Conservation (phyloP, 495 filamentous ascomycete genomes). For the Podospora pseudocomata region DNA sequence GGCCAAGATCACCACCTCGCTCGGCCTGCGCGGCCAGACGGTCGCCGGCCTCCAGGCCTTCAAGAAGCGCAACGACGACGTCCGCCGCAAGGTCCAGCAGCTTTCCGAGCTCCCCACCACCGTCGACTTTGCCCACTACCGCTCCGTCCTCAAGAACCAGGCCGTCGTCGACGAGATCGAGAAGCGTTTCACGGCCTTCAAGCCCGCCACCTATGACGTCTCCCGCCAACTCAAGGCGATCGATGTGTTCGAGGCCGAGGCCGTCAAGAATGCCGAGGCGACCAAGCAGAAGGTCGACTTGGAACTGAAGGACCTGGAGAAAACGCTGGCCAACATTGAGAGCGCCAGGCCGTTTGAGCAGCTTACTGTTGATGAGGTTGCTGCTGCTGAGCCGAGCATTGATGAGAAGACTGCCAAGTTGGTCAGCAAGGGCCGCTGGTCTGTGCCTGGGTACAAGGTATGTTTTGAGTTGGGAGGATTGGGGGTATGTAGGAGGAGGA, state of each 20-base stretch:
- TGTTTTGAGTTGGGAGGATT: constrained; percentile 27
- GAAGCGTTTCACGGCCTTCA: constrained; percentile 83
- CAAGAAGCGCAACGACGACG: constrained; percentile 99
- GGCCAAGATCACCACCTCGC: constrained; percentile 82
- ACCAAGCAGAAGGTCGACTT: constrained; percentile 92
- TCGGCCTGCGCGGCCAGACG: constrained; percentile 94
- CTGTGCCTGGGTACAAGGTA: constrained; percentile 97
- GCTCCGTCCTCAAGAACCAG: constrained; percentile 86
- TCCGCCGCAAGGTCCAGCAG: constrained; percentile 80
- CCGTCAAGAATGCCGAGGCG: constrained; percentile 91
- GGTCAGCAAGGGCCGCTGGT: constrained; percentile 95
- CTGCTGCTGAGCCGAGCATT: constrained; percentile 86
- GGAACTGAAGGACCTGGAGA: constrained; percentile 86
- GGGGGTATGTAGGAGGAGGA: not conserved
- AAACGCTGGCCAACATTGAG: constrained; percentile 96
- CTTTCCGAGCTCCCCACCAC: constrained; percentile 75
- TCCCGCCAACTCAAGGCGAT: constrained; percentile 91
- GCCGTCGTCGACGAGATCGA: constrained; percentile 94
- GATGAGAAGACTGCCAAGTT: constrained; percentile 89
- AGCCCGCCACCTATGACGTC: constrained; percentile 88
- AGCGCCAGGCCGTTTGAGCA: constrained; percentile 93
- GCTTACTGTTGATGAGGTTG: constrained; percentile 96
- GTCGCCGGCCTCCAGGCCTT: constrained; percentile 84
- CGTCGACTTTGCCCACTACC: constrained; percentile 93
- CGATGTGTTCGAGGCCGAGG: constrained; percentile 94